Evolutionary conservation across 2,329 filamentous ascomycete genomes (phyloP), one percentile per base, ranked within the genome.

Genomic region (Aspergillus pseudoglaucus): DNA sequence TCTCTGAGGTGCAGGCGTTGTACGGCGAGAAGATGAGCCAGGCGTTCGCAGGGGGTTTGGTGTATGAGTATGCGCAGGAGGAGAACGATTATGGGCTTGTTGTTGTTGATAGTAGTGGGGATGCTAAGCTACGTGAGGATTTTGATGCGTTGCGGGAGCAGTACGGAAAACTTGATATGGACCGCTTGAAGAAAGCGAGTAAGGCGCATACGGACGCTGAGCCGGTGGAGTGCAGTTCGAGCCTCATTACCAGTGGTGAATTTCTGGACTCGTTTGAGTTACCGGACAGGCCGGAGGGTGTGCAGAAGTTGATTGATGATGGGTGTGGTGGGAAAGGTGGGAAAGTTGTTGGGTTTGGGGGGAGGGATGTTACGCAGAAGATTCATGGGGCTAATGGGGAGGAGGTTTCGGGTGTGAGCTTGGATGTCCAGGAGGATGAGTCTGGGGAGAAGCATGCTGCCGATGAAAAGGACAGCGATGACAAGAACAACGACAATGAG

Each of bases 181-280:
- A 74, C 46, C 68, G 77, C 14, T 76, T 96, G 47, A 77, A 88
- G 69, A 74, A 77, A 44, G 71, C 79, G 56, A 82, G 85, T 66
- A 73, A 80, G 12, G 71, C 76, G 44, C 77, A 76, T 50, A 77
- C 77, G 25, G 66, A 70, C 30, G 71, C 79, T 50, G 69, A 74
- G 33, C 68, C 87, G 3, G 84, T 87, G 30, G 74, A 69, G 48
- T 96, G 91, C 75, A 72, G 72, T 53, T 50, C 75, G 27, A 77
- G 74, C 51, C 75, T 95, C 46, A 90, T 96, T 70, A 77, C 75
- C 54, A 71, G 77, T 50, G 53, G 58, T 30, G 79, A 77, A 52
- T 95, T 95, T 75, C 80, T 79, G 69, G 83, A 73, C 66, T 85
- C 88, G 75, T 97, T 95, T 73, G 84, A 83, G 41, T 74, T 95